Conservation (phyloP, 2,329 filamentous ascomycete species). For the Fusarium armeniacum region DNA sequence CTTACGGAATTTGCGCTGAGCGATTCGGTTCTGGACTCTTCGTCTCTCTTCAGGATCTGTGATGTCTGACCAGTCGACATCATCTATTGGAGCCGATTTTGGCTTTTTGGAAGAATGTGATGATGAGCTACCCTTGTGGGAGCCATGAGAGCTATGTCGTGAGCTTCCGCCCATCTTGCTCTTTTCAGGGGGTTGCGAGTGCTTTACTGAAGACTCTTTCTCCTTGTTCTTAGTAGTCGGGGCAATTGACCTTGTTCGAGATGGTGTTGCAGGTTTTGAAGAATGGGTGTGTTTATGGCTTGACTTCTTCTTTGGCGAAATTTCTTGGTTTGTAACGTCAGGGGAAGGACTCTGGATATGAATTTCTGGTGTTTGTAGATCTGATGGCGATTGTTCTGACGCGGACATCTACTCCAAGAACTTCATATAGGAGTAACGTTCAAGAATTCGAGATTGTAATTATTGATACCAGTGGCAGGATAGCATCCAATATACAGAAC, state of each 20-base stretch:
- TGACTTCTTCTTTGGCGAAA: slow-evolving; percentile 10
- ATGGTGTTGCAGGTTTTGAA: slow-evolving; percentile 34
- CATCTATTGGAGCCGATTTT: slow-evolving; percentile 60
- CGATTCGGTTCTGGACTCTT: slow-evolving; percentile 81
- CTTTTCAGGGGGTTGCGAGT: slow-evolving; percentile 20
- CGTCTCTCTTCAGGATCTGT: slow-evolving; percentile 78
- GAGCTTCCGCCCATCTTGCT: slow-evolving; percentile 47
- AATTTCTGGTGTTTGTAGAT: slow-evolving; percentile 46
- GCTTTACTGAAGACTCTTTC: slow-evolving; percentile 29
- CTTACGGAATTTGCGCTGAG: slow-evolving; percentile 82
- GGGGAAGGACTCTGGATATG: slow-evolving; percentile 51
- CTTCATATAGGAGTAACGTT: slow-evolving; percentile 28
- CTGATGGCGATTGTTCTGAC: slow-evolving; percentile 31
- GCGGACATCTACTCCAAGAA: slow-evolving; percentile 49
- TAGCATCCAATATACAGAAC: slow-evolving; percentile 17
- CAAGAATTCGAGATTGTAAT: slow-evolving; percentile 1
- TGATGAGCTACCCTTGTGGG: slow-evolving; percentile 49
- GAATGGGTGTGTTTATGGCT: slow-evolving; percentile 11
- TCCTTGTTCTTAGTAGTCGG: slow-evolving; percentile 31
- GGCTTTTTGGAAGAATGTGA: slow-evolving; percentile 55
- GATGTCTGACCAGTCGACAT: slow-evolving; percentile 77
- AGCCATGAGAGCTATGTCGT: slow-evolving; percentile 41
- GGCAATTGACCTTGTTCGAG: slow-evolving; percentile 37
- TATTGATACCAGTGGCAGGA: slow-evolving; percentile 7
- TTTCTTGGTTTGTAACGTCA: slow-evolving; percentile 26